Evolutionary conservation across 805 yeast species (phyloP).

Genomic region (Saccharomycopsis vini): DNA sequence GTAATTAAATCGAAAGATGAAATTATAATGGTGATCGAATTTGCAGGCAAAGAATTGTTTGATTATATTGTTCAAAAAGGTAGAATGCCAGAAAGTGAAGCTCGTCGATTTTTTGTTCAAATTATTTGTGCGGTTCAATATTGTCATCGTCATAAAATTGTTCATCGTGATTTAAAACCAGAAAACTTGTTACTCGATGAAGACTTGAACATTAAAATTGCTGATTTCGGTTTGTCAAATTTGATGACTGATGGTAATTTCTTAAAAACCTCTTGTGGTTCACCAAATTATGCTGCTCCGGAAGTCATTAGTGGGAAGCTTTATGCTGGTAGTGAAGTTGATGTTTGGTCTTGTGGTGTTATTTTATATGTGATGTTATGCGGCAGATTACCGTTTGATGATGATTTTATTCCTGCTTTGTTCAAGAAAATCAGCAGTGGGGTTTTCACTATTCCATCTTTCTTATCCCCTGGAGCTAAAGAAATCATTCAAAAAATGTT

Average conservation of each 20-base stretch:
- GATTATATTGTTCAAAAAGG: constrained; percentile 94
- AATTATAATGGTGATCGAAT: constrained; percentile 94
- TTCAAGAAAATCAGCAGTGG: constrained; percentile 91
- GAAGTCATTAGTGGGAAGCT: constrained; percentile 91
- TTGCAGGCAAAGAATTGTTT: constrained; percentile 91
- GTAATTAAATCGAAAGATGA: constrained; percentile 93
- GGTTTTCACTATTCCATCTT: constrained; percentile 83
- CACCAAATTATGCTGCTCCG: constrained; percentile 97
- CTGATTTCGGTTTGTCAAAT: constrained; percentile 81
- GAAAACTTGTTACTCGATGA: constrained; percentile 88
- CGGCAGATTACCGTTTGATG: constrained; percentile 93
- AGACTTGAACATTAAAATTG: constrained; percentile 84
- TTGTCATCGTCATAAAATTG: constrained; percentile 93
- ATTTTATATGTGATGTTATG: constrained; percentile 92
- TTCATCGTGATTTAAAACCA: constrained; percentile 93
- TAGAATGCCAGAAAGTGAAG: constrained; percentile 85
- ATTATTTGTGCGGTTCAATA: constrained; percentile 94
- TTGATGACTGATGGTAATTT: constrained; percentile 93
- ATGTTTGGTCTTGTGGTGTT: constrained; percentile 97
- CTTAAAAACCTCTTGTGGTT: constrained; percentile 89
- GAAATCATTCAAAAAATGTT: constrained; percentile 78
- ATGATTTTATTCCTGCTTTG: constrained; percentile 88
- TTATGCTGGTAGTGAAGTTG: constrained; percentile 97
- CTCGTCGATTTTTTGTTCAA: constrained; percentile 89
- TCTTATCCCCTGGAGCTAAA: constrained; percentile 77